Evolutionary conservation across 306 rosid genomes (phyloP), one percentile per base, ranked within the genome.

Genomic region (Vachellia collinsii): DNA sequence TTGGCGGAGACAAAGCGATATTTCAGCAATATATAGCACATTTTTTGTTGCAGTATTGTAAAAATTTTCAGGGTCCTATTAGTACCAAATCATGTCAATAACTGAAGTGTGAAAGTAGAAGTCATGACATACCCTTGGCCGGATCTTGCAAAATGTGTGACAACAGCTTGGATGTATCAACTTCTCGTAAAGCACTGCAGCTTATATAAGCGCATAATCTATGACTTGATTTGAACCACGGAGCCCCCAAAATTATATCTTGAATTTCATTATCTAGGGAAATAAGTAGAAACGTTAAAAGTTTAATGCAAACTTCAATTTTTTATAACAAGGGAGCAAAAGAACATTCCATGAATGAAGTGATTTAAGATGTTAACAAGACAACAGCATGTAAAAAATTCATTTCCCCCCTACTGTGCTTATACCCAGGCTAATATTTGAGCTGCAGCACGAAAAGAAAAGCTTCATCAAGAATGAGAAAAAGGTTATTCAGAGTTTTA

Each of bases 131-230:
- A 90, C 92, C 93, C 85, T 42, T 67, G 0, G 63, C 39, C 3
- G 76, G 77, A 79, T 77, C 74, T 54, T 87, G 87, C 83, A 93
- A 78, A 87, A 86, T 87, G 47, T 87, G 86, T 19, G 91, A 85
- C 82, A 95, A 84, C 29, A 95, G 22, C 66, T 87, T 91, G 2
- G 74, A 88, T 3, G 97, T 91, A 63, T 93, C 98, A 41, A 95
- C 99, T 88, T 95, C 99, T 17, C 96, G 91, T 25, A 95, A 82
- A 58, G 98, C 88, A 78, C 79, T 87, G 87, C 98, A 93, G 76
- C 98, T 91, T 77, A 95, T 91, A 81, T 95, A 95, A 8, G 96
- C 96, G 77, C 99, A 91, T 38, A 95, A 70, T 71, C 94, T 80
- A 77, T 44, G 78, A 83, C 89, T 86, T 29, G 97, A 89, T 88